phyloP scores from a whole-genome alignment of 768 basidiomycete genomes.

The Jaapia argillacea region DNA sequence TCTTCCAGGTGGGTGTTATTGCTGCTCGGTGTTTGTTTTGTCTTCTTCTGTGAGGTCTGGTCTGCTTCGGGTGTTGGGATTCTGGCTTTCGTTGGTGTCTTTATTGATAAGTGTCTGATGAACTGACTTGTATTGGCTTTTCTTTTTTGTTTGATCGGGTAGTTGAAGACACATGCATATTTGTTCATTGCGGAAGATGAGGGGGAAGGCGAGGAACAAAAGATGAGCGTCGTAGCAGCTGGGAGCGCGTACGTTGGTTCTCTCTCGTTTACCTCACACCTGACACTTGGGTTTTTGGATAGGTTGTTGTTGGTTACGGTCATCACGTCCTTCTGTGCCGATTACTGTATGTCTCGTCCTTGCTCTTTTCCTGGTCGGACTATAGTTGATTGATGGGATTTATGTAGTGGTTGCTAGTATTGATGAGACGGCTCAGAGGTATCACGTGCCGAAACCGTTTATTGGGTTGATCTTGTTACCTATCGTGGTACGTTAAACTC shows the following conservation, averaged over 20 bases:
- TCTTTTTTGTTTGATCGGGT: no score
- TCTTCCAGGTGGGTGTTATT: slow-evolving; percentile 71
- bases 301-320: slow-evolving; percentile 70
- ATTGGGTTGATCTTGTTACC: slow-evolving; percentile 84
- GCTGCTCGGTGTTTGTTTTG: no score
- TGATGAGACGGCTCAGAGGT: slow-evolving; percentile 79
- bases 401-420: slow-evolving; percentile 77
- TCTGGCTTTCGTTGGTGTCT: no score
- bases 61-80: no score
- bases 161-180: slow-evolving; percentile 65
- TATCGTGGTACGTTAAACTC: slow-evolving; percentile 52
- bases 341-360: slow-evolving; percentile 50
- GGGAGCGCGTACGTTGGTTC: slow-evolving; percentile 30
- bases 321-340: slow-evolving; percentile 82
- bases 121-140: no score
- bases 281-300: slow-evolving; percentile 1
- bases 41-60: no score
- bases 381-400: slow-evolving; percentile 1
- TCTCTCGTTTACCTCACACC: not conserved
- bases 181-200: slow-evolving; percentile 44
- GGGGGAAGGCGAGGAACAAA: slow-evolving; percentile 28
- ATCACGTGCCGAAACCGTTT: slow-evolving; percentile 74
- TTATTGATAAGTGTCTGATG: no score
- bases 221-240: slow-evolving; percentile 69
- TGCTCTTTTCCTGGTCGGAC: not conserved